A percentile compares a stretch with the other conserved stretches of the same genome.
Evolutionary conservation across 306 rosid species (phyloP).

Genomic region (Vachellia pachyceras): DNA sequence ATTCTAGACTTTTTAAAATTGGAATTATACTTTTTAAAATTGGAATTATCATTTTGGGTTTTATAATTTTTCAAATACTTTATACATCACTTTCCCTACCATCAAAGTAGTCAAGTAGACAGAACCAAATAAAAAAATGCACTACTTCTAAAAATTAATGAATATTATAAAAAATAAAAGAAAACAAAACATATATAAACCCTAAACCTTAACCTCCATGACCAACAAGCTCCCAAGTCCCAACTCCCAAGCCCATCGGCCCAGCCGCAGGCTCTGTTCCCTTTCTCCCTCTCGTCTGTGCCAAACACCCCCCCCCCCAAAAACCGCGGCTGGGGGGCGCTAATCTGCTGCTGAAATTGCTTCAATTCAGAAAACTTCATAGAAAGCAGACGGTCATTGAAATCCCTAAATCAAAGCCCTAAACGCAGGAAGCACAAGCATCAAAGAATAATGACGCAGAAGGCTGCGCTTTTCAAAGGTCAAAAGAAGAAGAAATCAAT

Average conservation of each 20-base stretch:
- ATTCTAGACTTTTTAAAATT: too few relatives aligned
- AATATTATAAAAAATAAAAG: neutral
- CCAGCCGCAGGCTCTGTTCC: neutral
- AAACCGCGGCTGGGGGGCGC: too few relatives aligned
- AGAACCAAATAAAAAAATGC: too few relatives aligned
- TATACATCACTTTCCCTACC: too few relatives aligned
- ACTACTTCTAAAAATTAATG: too few relatives aligned
- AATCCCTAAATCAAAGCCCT: neutral
- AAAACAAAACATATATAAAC: neutral
- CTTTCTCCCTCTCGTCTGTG: neutral
- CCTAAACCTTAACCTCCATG: neutral
- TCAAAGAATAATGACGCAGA: conserved; percentile 68
- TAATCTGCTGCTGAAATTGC: neutral
- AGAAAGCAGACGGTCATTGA: neutral
- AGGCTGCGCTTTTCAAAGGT: conserved; percentile 73
- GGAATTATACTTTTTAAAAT: too few relatives aligned
- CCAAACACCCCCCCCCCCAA: too few relatives aligned
- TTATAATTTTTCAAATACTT: too few relatives aligned
- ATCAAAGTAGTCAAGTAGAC: too few relatives aligned
- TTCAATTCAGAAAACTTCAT: too few relatives aligned
- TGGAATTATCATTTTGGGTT: too few relatives aligned
- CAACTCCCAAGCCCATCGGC: too few relatives aligned
- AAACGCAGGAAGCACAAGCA: conserved; percentile 6
- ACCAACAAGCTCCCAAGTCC: neutral
- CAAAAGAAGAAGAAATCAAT: conserved; percentile 73